Evolutionary conservation across 2,329 filamentous ascomycete genomes (phyloP), one percentile per base, ranked within the genome.

Genomic region (Metarhizium rileyi): DNA sequence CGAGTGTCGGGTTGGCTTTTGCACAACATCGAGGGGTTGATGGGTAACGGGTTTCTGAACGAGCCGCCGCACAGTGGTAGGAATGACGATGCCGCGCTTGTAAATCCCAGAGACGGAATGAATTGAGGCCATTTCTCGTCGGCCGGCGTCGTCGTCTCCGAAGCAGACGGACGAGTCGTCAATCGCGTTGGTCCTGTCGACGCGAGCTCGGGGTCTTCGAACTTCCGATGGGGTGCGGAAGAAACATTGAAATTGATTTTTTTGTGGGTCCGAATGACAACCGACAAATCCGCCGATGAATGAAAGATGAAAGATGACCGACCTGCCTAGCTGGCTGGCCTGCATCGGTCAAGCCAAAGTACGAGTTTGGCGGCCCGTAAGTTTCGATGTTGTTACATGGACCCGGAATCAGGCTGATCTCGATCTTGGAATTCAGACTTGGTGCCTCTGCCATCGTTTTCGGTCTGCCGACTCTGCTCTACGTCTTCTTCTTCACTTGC

Each of bases 401-500:
- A 3, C 14, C 35, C 49, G 18, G 51, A 33, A 43, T 5, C 9
- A 36, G 12, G 27, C 33, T 36, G 33, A 36, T 16, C 33, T 12
- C 5, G 12, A 36, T 6, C 1, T 18, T 36, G 14, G 14, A 36
- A 3, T 4, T 10, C 23, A 91, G 88, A 43, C 70, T 83, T 45
- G 89, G 88, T 50, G 86, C 86, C 25, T 75, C 82, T 25, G 77
- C 71, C 46, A 86, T 95, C 56, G 84, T 85, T 20, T 84, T 91
- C 58, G 84, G 84, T 45, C 79, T 95, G 1, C 90, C 90, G 0
- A 52, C 87, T 22, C 72, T 89, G 46, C 77, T 87, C 61, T 90
- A 90, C 64, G 66, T 80, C 50, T 82, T 89, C 58, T 78, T 81
- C 46, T 90, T 95, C 59, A 72, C 86, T 58, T 95, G 90, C 75